Base-by-base conservation (phyloP, 495 filamentous ascomycete species). In the Podospora comata region DNA sequence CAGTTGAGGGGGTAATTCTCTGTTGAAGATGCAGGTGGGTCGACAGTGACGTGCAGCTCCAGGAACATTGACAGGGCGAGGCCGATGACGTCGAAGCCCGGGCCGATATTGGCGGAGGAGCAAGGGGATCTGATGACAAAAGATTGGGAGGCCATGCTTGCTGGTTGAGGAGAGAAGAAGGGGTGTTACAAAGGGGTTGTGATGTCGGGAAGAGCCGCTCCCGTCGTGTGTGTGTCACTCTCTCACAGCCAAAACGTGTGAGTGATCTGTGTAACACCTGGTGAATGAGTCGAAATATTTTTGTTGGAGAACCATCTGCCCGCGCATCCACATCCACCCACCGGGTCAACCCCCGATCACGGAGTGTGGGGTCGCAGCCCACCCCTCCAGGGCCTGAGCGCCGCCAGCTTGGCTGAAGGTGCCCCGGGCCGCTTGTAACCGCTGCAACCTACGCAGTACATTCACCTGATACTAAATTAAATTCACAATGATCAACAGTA, bases 11-110 rank as follows among this genome's bases (percentile, higher is more conserved):
- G 87, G 28, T 86, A 78, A 23, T 81, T 68, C 39, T 48, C 9
- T 48, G 39, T 11, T 0, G 90, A 91, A 7, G 78, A 73, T 0
- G 75, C 70, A 63, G 82, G 77, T 59, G 81, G 75, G 75, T 91
- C 84, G 68, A 95, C 79, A 28, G 85, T 90, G 74, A 97, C 89
- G 34, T 85, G 85, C 56, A 97, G 81, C 79, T 97, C 92, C 60
- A 98, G 90, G 79, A 90, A 93, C 75, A 97, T 89, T 62, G 92
- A 93, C 74, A 99, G 82, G 2, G 94, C 94, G 65, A 99, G 86
- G 65, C 95, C 95, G 78, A 97, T 93, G 73, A 97, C 94, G 79
- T 99, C 95, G 82, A 97, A 99, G 18, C 95, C 95, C 32, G 95
- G 95, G 57, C 89, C 94, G 75, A 97, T 96, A 83, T 97, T 97